Evolutionary conservation across 2,329 filamentous ascomycete species (phyloP).

Genomic region (Cadophora luteo-olivacea): DNA sequence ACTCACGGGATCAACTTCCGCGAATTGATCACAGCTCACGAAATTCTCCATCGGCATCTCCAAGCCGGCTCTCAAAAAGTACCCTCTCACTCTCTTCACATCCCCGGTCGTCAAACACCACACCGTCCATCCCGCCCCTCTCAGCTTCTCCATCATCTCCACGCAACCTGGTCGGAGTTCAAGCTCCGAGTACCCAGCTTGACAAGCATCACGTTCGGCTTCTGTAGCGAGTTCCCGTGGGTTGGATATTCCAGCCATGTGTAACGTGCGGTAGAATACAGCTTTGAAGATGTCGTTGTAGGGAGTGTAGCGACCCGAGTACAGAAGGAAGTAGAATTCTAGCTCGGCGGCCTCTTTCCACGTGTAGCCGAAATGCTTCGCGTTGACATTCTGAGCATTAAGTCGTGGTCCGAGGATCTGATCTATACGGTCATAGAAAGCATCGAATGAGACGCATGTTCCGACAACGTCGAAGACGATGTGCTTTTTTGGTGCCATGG

Average conservation of each 20-base stretch:
- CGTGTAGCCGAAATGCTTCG: constrained; percentile 52
- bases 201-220: constrained; percentile 50
- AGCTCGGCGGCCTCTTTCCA: constrained; percentile 56
- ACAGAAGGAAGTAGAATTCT: constrained; percentile 56
- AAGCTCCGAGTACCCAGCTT: constrained; percentile 48
- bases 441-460: constrained; percentile 55
- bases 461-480: constrained; percentile 60
- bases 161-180: constrained; percentile 48
- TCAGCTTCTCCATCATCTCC: constrained; percentile 52
- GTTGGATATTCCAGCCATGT: constrained; percentile 51
- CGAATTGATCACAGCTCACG: constrained; percentile 53
- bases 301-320: constrained; percentile 51
- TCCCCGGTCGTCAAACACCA: constrained; percentile 63
- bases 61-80: constrained; percentile 56
- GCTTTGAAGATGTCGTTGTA: constrained; percentile 52
- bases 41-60: constrained; percentile 58
- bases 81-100: constrained; percentile 55
- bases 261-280: constrained; percentile 57
- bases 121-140: constrained; percentile 55
- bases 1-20: constrained; percentile 29
- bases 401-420: constrained; percentile 51
- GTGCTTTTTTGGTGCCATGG: constrained; percentile 46
- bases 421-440: constrained; percentile 51
- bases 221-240: constrained; percentile 51
- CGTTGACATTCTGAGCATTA: constrained; percentile 47